phyloP scores from a whole-genome alignment of 257 asterid genomes.

The Primulina huaijiensis region DNA sequence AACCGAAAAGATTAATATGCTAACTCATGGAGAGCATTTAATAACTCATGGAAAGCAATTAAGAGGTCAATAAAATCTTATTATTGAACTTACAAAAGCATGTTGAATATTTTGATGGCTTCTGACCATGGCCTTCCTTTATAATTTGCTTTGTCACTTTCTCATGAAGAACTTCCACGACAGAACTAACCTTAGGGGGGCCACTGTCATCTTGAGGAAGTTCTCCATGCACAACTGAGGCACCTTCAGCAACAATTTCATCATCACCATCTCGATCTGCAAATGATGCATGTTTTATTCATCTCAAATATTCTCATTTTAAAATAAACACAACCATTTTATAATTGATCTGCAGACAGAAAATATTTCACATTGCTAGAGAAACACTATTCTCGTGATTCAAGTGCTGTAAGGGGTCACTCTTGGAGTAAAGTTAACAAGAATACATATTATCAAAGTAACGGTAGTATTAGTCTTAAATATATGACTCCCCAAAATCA shows the following conservation, averaged over 20 bases:
- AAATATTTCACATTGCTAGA: background rate
- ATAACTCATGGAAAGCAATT: background rate
- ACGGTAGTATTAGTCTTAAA: background rate
- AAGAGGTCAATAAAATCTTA: conserved; percentile 13
- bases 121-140: conserved; percentile 90
- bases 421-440: background rate
- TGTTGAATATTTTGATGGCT: conserved; percentile 91
- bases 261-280: conserved; percentile 53
- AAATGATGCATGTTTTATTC: conserved; percentile 14
- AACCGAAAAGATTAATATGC: background rate
- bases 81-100: conserved; percentile 71
- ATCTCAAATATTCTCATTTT: conserved; percentile 19
- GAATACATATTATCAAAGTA: background rate
- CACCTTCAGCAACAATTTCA: conserved; percentile 64
- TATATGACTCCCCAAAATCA: background rate
- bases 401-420: background rate
- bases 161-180: conserved; percentile 73
- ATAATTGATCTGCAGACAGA: background rate
- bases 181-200: conserved; percentile 78
- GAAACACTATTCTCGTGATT: background rate
- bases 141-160: conserved; percentile 84
- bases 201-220: conserved; percentile 62
- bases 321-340: conserved; percentile 16
- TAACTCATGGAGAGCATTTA: background rate
- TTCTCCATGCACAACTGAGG: conserved; percentile 73